These are phyloP conservation scores for Licmophora abbreviata DNA, from an alignment of 108 stramenopile species.

Conservation along the genomic window DNA sequence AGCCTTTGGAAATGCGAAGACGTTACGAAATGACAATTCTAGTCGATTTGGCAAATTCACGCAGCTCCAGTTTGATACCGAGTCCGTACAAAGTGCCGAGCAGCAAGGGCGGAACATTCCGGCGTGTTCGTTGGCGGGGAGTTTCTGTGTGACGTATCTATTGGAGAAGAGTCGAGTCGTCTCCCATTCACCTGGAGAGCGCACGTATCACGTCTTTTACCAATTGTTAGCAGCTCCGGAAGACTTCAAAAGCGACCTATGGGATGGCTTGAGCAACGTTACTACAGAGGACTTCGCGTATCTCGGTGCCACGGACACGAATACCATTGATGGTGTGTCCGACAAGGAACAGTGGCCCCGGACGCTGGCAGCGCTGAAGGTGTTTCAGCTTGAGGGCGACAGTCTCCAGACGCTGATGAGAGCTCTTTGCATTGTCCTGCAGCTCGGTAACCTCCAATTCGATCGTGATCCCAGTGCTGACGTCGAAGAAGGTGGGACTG, in stretches of 20 bases:
- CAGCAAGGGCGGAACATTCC: conserved; percentile 27
- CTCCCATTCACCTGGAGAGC: conserved; percentile 62
- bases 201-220: conserved; percentile 96
- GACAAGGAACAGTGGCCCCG: conserved; percentile 51
- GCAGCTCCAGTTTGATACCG: conserved; percentile 56
- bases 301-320: conserved; percentile 32
- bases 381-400: conserved; percentile 45
- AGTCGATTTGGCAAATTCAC: conserved; percentile 85
- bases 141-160: conserved; percentile 67
- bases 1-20: conserved; percentile 83
- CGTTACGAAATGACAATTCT: conserved; percentile 66
- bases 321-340: conserved; percentile 36
- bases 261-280: conserved; percentile 15
- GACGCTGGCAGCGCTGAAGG: conserved; percentile 47
- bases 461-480: conserved; percentile 12
- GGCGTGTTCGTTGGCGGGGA: conserved; percentile 40
- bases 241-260: conserved; percentile 29
- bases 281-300: conserved; percentile 20
- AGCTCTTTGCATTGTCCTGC: conserved; percentile 65
- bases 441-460: conserved; percentile 80
- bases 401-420: conserved; percentile 38
- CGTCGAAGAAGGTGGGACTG: conserved; percentile 29
- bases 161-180: conserved; percentile 93
- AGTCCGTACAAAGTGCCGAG: conserved; percentile 31
- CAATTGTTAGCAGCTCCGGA: conserved; percentile 50